Base-by-base conservation (phyloP, 1,284 basidiomycete species). In the Phlebopus sp. region DNA sequence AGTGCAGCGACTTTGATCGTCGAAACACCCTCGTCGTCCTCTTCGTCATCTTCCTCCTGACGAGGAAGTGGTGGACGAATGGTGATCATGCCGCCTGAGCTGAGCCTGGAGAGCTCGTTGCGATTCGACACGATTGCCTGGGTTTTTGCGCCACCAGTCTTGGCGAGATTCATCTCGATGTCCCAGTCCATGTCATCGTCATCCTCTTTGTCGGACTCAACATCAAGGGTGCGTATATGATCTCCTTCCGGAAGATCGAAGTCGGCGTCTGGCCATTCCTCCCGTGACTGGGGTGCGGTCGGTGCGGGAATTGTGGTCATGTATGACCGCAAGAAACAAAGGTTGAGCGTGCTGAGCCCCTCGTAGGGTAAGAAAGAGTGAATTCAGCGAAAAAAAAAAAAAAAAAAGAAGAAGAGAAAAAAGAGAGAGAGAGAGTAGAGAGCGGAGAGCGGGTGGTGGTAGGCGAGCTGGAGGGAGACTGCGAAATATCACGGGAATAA, bases 241-340 rank as follows among this genome's bases (percentile, higher is more conserved):
- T 79, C 77, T 44, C 79, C 87, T 46, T 90, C 87, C 44, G 84
- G 82, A 30, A 91, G 70, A 63, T 90, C 88, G 61, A 91, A 90
- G 69, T 91, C 88, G 51, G 85, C 84, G 66, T 91, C 87, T 44
- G 78, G 75, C 87, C 87, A 89, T 72, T 90, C 86, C 69, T 90
- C 87, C 48, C 77, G 77, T 38, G 75, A 63, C 36, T 74, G 61
- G 41, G 72, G 66, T 58, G 76, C 70, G 42, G 76, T 71, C 19
- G 81, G 83, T 14, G 82, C 79, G 39, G 79, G 81, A 39, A 84
- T 72, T 44, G 81, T 71, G 52, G 75, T 67, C 82, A 84, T 84
- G 55, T 29, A 59, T 44, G 55, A 63, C 61, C 55, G 55, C 49
- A 50, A 52, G 49, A 49, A 53, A 47, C 47, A 37, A 52, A 45